Percentiles rank a stretch among this genome's conserved stretches.
phyloP scores from a whole-genome alignment of 345 rosid species.

The Cochlearia excelsa region DNA sequence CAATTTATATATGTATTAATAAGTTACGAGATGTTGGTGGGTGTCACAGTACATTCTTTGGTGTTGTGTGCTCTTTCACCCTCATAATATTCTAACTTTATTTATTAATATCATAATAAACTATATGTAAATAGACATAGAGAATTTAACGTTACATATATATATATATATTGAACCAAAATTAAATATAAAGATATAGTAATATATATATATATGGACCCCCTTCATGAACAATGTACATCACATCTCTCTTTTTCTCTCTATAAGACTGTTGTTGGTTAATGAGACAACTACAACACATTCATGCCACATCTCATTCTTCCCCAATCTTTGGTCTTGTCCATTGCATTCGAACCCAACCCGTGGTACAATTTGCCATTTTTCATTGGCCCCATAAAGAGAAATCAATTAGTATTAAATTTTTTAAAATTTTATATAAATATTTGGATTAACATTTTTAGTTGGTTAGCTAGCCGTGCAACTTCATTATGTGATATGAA shows the following conservation, averaged over 20 bases:
- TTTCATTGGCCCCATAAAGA: conserved; percentile 27
- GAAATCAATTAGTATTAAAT: conserved; percentile 20
- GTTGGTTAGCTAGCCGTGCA: no score
- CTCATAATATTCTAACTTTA: conserved; percentile 39
- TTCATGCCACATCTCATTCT: conserved; percentile 44
- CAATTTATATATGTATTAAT: conserved; percentile 33
- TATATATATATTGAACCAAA: conserved; percentile 15
- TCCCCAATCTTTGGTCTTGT: conserved; percentile 42
- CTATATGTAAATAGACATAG: conserved; percentile 16
- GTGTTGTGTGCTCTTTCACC: conserved; percentile 40
- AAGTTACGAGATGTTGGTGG: conserved; percentile 37
- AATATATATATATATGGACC: conserved; percentile 38
- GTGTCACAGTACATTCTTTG: conserved; percentile 45
- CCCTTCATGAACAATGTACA: conserved; percentile 33
- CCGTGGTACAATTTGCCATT: conserved; percentile 36
- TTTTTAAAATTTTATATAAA: no score
- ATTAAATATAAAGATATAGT: conserved; percentile 21
- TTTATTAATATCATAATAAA: conserved; percentile 32
- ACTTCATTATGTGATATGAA: conserved; percentile 5
- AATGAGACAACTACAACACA: conserved; percentile 45
- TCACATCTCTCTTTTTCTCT: conserved; percentile 29
- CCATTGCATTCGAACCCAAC: conserved; percentile 37
- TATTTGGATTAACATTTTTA: no score
- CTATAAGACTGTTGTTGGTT: conserved; percentile 34
- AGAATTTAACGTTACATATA: conserved; percentile 15